These are phyloP conservation scores for Penicillium samsonianum DNA, from an alignment of 495 filamentous ascomycete species.

Conservation along the genomic window DNA sequence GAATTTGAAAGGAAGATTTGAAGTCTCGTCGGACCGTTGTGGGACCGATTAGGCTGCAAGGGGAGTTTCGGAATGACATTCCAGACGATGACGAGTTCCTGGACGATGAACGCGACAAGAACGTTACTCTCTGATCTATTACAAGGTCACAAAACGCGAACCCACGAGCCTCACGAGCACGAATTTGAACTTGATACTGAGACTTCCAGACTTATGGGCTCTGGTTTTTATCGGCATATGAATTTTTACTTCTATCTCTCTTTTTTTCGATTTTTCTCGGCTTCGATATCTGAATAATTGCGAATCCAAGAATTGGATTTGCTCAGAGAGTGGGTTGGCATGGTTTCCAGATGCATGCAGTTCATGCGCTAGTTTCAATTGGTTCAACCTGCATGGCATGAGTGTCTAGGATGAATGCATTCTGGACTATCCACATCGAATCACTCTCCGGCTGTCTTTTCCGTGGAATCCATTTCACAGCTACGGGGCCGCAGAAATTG, in stretches of 20 bases:
- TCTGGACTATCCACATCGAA: background rate
- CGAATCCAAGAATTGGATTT: constrained; percentile 3
- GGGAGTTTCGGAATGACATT: constrained; percentile 9
- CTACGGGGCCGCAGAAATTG: constrained; percentile 6
- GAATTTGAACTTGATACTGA: constrained; percentile 34
- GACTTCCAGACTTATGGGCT: constrained; percentile 13
- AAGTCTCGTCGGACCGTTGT: constrained; percentile 15
- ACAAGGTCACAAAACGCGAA: constrained; percentile 38
- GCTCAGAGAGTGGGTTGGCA: background rate
- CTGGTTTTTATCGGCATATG: constrained; percentile 26
- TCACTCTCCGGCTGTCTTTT: constrained; percentile 1
- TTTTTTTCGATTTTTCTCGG: constrained; percentile 26
- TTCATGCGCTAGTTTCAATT: background rate
- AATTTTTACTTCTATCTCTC: constrained; percentile 24
- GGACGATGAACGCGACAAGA: constrained; percentile 2
- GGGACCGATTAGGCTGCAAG: constrained; percentile 13
- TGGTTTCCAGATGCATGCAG: background rate
- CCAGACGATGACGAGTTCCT: background rate
- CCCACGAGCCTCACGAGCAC: constrained; percentile 42
- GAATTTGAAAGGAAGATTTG: constrained; percentile 14
- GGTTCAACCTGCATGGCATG: background rate
- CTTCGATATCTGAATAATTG: constrained; percentile 24
- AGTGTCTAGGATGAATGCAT: background rate
- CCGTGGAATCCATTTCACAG: background rate
- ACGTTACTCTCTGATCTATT: constrained; percentile 18